Evolutionary conservation across 169 alveolate species (phyloP).

Genomic region (Eimeria falciformis): DNA sequence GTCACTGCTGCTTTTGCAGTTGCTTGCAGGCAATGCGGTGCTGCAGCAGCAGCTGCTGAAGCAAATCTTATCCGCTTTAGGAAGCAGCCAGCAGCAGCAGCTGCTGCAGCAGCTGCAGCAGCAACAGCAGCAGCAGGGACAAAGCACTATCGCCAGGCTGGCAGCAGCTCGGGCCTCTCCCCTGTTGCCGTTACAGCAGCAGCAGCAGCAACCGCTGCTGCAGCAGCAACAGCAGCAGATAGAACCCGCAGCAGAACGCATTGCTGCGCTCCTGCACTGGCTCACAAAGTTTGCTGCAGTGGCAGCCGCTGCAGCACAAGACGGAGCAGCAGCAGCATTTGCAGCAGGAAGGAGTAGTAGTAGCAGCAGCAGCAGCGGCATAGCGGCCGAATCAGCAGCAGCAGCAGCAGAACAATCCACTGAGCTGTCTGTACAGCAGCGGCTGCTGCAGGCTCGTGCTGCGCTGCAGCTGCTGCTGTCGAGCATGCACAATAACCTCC

Average conservation of each 20-base stretch:
- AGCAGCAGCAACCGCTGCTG: conserved; percentile 52
- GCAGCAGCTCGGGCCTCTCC: not conserved
- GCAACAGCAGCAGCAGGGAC: conserved; percentile 24
- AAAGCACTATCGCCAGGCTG: not conserved
- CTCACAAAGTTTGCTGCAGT: conserved; percentile 40
- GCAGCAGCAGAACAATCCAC: not conserved
- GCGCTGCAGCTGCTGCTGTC: conserved; percentile 55
- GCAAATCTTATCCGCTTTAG: not conserved
- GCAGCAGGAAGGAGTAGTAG: not conserved
- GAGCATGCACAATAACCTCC: conserved; percentile 18
- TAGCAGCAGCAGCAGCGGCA: conserved; percentile 28
- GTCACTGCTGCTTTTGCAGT: conserved; percentile 19
- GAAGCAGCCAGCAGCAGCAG: conserved; percentile 26
- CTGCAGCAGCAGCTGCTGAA: conserved; percentile 62
- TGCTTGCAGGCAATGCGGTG: conserved; percentile 32
- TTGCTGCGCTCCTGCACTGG: conserved; percentile 51
- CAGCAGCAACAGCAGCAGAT: conserved; percentile 58
- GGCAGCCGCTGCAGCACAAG: conserved; percentile 23
- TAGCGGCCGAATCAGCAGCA: not conserved
- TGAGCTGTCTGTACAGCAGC: conserved; percentile 8
- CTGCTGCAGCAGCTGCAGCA: conserved; percentile 35
- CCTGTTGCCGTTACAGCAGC: not conserved
- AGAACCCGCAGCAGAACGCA: conserved; percentile 14
- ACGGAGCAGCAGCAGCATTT: conserved; percentile 15
- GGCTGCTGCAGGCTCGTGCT: conserved; percentile 41